These are phyloP conservation scores for Bryoerythrophyllum caledonicum DNA, from an alignment of 225 moss, liverwort and hornwort genomes.

Conservation along the genomic window DNA sequence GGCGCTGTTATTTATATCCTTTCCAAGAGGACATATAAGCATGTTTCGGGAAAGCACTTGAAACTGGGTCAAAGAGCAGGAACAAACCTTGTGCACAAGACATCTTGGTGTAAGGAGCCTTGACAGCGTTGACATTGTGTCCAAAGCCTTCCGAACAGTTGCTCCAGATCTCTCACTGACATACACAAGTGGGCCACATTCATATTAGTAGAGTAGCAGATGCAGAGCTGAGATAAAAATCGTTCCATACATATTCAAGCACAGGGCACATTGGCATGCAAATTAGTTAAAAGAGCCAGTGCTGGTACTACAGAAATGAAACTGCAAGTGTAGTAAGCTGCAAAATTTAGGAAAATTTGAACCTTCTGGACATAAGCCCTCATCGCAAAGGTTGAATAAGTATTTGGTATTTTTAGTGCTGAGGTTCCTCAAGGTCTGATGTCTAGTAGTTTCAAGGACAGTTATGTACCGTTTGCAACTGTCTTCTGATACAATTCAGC, in stretches of 20 bases:
- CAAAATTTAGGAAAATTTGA: neutral
- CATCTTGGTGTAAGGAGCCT: conserved; percentile 97
- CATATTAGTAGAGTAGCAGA: conserved; percentile 4
- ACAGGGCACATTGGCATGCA: neutral
- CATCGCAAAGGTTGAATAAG: neutral
- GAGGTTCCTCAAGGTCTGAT: neutral
- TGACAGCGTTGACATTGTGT: conserved; percentile 99
- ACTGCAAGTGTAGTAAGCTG: neutral
- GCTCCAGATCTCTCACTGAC: conserved; percentile 90
- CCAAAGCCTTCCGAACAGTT: conserved; percentile 88
- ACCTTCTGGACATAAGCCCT: neutral
- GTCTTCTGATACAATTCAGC: conserved; percentile 92
- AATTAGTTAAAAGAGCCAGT: neutral
- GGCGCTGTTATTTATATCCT: neutral
- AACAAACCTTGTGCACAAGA: conserved; percentile 86
- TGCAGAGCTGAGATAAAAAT: neutral
- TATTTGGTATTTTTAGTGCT: neutral
- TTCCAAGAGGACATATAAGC: neutral
- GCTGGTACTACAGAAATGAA: neutral
- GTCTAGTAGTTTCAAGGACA: neutral
- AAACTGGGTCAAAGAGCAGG: neutral
- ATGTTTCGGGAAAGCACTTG: conserved; percentile 1
- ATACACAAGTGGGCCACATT: conserved; percentile 6
- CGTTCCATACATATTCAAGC: neutral
- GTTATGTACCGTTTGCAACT: conserved; percentile 67